These are phyloP conservation scores for Raphidocelis subcapitata DNA, from an alignment of 139 green algal genomes.

Conservation along the genomic window DNA sequence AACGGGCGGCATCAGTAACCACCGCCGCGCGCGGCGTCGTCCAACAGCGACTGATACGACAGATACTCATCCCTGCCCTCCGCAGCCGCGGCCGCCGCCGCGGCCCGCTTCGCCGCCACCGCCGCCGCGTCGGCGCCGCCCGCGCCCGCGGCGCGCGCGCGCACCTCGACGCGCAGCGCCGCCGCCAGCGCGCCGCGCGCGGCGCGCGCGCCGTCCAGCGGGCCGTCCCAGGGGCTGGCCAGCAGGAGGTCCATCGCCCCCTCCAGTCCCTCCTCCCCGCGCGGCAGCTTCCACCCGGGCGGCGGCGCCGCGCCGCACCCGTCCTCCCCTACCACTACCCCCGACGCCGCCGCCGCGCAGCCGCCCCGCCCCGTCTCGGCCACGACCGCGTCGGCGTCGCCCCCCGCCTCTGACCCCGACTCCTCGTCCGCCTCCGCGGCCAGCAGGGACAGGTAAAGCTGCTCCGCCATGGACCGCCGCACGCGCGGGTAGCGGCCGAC, in stretches of 20 bases:
- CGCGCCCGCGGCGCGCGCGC: conserved; percentile 31
- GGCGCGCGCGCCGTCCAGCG: conserved; percentile 46
- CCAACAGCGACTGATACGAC: no score
- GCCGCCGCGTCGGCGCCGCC: not conserved
- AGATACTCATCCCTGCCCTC: no score
- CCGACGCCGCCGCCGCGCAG: not conserved
- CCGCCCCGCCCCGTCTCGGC: not conserved
- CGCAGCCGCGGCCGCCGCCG: no score
- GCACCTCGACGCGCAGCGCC: conserved; percentile 37
- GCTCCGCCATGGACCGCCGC: conserved; percentile 72
- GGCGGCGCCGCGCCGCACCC: not conserved
- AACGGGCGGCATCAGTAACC: no score
- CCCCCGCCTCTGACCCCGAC: conserved; percentile 10
- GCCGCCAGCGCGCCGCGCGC: conserved; percentile 37
- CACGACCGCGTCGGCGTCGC: no score
- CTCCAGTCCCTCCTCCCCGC: conserved; percentile 17
- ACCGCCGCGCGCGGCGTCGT: no score
- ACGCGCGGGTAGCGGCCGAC: conserved; percentile 63
- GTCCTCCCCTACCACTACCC: not conserved
- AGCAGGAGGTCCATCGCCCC: conserved; percentile 51
- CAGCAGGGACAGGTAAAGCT: conserved; percentile 83
- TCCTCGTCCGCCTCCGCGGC: conserved; percentile 48
- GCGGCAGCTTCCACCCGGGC: not conserved
- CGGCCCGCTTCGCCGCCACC: no score
- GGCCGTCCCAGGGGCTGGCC: conserved; percentile 58